Percentiles rank a stretch among this genome's conserved stretches.
Evolutionary conservation across 768 basidiomycete genomes (phyloP).

Genomic region (Grammothele lineata): DNA sequence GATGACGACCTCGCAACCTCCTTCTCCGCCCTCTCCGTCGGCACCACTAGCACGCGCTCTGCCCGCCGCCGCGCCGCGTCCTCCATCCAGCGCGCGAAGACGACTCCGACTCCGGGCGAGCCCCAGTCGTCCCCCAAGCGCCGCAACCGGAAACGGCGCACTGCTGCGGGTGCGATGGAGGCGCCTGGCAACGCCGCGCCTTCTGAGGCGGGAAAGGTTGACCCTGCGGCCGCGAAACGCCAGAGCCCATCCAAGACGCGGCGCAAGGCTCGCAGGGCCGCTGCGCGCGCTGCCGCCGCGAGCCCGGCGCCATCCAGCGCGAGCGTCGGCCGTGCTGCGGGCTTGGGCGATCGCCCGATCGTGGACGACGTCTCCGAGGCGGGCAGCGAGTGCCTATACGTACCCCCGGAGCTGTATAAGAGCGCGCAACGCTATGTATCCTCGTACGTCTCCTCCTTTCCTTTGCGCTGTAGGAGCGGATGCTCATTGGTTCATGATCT

Average conservation of each 20-base stretch:
- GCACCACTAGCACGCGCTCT: not conserved
- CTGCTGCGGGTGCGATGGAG: not conserved
- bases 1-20: slow-evolving; percentile 14
- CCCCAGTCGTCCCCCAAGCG: not conserved
- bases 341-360: slow-evolving; percentile 37
- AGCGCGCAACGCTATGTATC: slow-evolving; percentile 60
- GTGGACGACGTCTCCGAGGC: slow-evolving; percentile 50
- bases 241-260: slow-evolving; percentile 1
- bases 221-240: slow-evolving; percentile 2
- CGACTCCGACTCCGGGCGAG: not conserved
- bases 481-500: not conserved
- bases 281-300: not conserved
- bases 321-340: slow-evolving; percentile 1
- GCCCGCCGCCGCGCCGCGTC: not conserved
- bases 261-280: slow-evolving; percentile 9
- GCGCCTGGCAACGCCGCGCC: slow-evolving; percentile 7
- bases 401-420: slow-evolving; percentile 40
- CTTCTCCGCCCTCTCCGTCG: slow-evolving; percentile 17
- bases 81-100: not conserved
- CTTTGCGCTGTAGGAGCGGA: not conserved
- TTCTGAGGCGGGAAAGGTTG: slow-evolving; percentile 1
- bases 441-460: slow-evolving; percentile 40
- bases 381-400: slow-evolving; percentile 29
- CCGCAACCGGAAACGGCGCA: slow-evolving; percentile 7
- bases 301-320: not conserved